Base-by-base conservation (phyloP, 2,329 filamentous ascomycete genomes). In the Berkeleyomyces rouxiae region DNA sequence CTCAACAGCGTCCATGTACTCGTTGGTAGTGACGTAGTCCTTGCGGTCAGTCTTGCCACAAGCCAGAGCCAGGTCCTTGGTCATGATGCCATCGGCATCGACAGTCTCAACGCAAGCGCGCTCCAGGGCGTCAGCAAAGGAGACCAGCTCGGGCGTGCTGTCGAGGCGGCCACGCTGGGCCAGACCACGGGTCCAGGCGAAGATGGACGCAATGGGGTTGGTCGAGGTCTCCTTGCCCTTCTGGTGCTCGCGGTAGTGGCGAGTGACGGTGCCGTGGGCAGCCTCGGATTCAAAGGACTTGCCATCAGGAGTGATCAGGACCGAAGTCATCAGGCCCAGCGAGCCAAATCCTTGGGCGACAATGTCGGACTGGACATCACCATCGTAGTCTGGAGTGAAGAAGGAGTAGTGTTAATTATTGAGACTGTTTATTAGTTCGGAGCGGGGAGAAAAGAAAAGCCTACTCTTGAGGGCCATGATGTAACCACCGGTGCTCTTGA, bases 131-230 rank as follows among this genome's bases (percentile, higher is more conserved):
- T 97, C 88, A 64, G 92, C 93, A 71, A 96, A 99, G 59, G 88
- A 82, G 65, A 96, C 84, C 37, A 99, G 80, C 68, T 96, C 91
- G 39, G 91, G 91, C n/a, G 90, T 96, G 61, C 83, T 78, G 76
- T 99, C 93, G 68, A 99, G 84, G 78, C 89, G 87, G 70, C 93
- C 93, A 70, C 93, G 88, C 82, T 96, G 93, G 69, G 89, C 78
- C 58, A 99, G 83, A 70, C 93, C 93, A 65, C 93, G 87, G 65
- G 93, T 97, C 93, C 93, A 99, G 71, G 93, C 93, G 75, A 97
- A 99, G 79, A 99, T 97, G 73, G 90, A 95, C 67, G 93, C 93
- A 70, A 97, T 97, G 66, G 93, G 93, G 84, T 99, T 97, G 68
- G 93, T 99, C 53, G 90, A 96, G 63, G 93, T 99, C 77, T 96